phyloP scores from a whole-genome alignment of 2,329 filamentous ascomycete species.

The Talaromyces piceae region DNA sequence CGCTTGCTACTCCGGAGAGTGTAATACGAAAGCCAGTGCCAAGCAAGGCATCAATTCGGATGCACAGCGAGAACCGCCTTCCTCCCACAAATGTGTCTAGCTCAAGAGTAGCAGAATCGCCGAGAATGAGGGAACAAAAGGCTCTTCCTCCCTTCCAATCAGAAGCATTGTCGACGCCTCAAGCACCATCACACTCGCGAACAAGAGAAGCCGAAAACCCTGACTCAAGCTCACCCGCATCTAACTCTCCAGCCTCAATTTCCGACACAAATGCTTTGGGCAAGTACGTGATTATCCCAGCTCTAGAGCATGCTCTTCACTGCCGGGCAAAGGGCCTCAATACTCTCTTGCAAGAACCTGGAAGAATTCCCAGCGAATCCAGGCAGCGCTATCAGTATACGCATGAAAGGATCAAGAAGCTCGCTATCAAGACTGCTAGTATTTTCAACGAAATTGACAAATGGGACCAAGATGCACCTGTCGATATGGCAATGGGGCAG shows the following conservation, averaged over 20 bases:
- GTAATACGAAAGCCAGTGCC: conserved; percentile 20
- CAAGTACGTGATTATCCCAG: conserved; percentile 71
- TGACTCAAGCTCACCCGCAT: conserved; percentile 37
- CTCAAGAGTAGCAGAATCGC: conserved; percentile 11
- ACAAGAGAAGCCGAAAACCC: conserved; percentile 3
- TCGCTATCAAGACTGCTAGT: conserved; percentile 75
- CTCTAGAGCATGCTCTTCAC: conserved; percentile 82
- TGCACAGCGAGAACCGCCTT: conserved; percentile 20
- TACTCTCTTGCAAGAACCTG: conserved; percentile 26
- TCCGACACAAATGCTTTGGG: conserved; percentile 8
- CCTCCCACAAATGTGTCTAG: conserved; percentile 14
- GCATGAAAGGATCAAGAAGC: conserved; percentile 72
- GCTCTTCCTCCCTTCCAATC: conserved; percentile 22
- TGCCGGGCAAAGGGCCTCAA: conserved; percentile 58
- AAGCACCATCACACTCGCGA: conserved; percentile 6
- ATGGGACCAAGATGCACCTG: conserved; percentile 75
- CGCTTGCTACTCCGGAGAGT: conserved; percentile 12
- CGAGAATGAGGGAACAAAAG: conserved; percentile 16
- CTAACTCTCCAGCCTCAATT: conserved; percentile 67
- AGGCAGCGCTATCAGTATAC: conserved; percentile 60
- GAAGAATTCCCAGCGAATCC: conserved; percentile 39
- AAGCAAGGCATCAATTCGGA: conserved; percentile 21
- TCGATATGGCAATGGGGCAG: conserved; percentile 90
- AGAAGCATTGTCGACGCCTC: conserved; percentile 13
- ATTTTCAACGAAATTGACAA: conserved; percentile 86